Evolutionary conservation across 2,329 filamentous ascomycete genomes (phyloP).

Genomic region (Orbilia blumenaviensis): DNA sequence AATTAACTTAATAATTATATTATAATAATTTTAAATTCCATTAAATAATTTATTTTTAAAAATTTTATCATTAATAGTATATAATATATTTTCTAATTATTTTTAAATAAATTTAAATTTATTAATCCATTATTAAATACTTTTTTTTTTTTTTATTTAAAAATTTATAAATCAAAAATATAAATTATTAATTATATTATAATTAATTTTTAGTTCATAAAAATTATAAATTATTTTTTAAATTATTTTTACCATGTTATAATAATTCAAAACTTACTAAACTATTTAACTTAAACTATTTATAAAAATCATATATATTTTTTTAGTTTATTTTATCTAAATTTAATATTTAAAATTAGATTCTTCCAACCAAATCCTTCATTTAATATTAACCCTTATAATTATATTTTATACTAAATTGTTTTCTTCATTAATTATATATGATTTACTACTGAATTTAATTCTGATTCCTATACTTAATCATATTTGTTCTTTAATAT

Average conservation of each 20-base stretch:
- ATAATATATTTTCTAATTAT: neutral
- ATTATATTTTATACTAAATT: neutral
- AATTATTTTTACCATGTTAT: neutral
- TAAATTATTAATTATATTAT: neutral
- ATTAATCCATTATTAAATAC: neutral
- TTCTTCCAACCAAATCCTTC: neutral
- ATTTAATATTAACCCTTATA: neutral
- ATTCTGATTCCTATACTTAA: no score
- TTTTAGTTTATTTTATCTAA: neutral
- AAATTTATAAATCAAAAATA: neutral
- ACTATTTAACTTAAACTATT: no score
- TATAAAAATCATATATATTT: neutral
- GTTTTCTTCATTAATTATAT: neutral
- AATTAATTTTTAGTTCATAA: neutral
- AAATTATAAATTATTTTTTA: neutral
- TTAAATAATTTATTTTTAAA: neutral
- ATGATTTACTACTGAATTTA: no score
- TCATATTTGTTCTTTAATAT: no score
- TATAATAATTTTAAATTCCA: neutral
- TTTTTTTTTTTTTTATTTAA: neutral
- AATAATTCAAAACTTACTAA: no score
- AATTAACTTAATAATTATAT: neutral
- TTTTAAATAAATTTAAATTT: neutral
- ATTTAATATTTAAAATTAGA: neutral
- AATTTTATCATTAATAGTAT: neutral